These are phyloP conservation scores for Nannizziopsis barbatae DNA, from an alignment of 2,329 filamentous ascomycete species.

Conservation along the genomic window DNA sequence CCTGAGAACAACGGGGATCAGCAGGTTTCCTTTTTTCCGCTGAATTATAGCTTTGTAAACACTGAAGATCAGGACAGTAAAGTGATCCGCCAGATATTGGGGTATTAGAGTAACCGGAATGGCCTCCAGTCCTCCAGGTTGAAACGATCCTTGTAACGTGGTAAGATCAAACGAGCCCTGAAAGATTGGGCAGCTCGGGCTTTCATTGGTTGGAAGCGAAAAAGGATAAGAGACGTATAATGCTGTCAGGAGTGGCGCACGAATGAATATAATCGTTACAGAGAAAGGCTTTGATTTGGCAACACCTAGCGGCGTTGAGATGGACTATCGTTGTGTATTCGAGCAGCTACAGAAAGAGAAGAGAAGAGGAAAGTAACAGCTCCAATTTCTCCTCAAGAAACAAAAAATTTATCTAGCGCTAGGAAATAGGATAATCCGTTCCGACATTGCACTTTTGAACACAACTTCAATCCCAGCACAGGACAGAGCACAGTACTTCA, in stretches of 20 bases:
- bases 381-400: not conserved
- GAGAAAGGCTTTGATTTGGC: no score
- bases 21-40: not conserved
- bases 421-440: slow-evolving; percentile 6
- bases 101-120: not conserved
- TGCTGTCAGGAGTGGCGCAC: no score
- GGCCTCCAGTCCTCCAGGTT: no score
- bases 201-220: no score
- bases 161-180: no score
- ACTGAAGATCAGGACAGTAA: not conserved
- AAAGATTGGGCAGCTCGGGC: no score
- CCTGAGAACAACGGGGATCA: not conserved
- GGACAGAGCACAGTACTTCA: not conserved
- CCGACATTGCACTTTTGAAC: not conserved
- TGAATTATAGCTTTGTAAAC: not conserved
- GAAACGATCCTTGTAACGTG: no score
- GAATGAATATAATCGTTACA: no score
- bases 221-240: no score
- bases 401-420: slow-evolving; percentile 1
- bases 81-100: not conserved
- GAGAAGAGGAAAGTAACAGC: not conserved
- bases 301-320: no score
- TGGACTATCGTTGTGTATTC: not conserved
- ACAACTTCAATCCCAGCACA: not conserved
- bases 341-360: not conserved